These are phyloP conservation scores for Metschnikowia continentalis DNA, from an alignment of 805 yeast genomes.

Conservation along the genomic window DNA sequence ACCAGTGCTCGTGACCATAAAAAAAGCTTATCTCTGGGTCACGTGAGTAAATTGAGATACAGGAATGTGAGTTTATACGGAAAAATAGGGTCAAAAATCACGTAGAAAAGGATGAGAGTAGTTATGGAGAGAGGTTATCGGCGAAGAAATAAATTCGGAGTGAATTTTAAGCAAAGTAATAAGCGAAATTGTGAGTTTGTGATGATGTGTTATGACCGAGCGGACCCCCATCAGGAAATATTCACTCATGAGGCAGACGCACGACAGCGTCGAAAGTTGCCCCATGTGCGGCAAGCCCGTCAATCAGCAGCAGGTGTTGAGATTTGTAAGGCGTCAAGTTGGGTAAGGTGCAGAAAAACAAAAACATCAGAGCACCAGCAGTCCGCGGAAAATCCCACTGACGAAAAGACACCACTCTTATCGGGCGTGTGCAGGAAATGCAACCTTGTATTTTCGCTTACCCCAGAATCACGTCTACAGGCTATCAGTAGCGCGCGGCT, in stretches of 20 bases:
- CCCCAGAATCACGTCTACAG: slow-evolving; percentile 1
- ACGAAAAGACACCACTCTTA: neutral
- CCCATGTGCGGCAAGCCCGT: neutral
- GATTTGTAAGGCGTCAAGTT: no score
- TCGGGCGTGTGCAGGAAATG: slow-evolving; percentile 3
- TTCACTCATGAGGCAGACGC: neutral
- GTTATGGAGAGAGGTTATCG: no score
- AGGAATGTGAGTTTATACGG: no score
- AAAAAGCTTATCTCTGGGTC: neutral
- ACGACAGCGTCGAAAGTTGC: neutral
- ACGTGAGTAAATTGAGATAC: neutral
- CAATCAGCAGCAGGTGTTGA: neutral
- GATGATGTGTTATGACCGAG: no score
- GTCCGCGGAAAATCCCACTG: neutral
- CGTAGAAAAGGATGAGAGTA: no score
- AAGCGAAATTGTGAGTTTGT: no score
- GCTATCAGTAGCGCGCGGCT: slow-evolving; percentile 2
- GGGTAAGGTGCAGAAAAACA: no score
- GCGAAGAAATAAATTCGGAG: no score
- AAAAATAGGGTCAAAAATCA: no score
- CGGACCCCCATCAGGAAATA: neutral
- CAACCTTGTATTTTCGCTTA: slow-evolving; percentile 6
- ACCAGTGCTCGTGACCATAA: neutral
- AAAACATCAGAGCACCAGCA: neutral
- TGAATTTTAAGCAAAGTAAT: no score